phyloP scores from a whole-genome alignment of 495 filamentous ascomycete species.

The Aspergillus sclerotioniger region DNA sequence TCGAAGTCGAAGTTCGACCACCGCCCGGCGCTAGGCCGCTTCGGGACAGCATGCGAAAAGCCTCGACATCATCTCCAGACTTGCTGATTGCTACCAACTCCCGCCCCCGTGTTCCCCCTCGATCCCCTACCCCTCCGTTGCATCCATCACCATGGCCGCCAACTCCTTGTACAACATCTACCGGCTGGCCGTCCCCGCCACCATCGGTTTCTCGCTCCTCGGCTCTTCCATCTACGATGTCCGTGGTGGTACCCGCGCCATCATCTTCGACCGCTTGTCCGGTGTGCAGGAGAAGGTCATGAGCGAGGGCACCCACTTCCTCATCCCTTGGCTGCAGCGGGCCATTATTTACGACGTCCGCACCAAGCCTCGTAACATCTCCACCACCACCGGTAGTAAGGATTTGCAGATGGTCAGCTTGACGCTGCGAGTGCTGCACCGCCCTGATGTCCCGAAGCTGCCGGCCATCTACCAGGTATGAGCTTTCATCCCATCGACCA shows the following conservation, averaged over 20 bases:
- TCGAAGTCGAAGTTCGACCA: slow-evolving; percentile 26
- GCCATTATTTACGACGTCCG: slow-evolving; percentile 97
- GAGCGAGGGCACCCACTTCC: slow-evolving; percentile 96
- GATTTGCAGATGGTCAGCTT: slow-evolving; percentile 99
- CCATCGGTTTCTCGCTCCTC: slow-evolving; percentile 58
- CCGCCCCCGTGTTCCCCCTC: neutral
- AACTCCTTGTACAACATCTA: slow-evolving; percentile 62
- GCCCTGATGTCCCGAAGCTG: slow-evolving; percentile 86
- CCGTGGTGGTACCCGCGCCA: slow-evolving; percentile 85
- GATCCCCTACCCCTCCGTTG: slow-evolving; percentile 12
- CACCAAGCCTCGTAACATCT: slow-evolving; percentile 94
- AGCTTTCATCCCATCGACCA: neutral
- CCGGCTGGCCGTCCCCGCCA: slow-evolving; percentile 67
- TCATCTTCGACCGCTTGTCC: slow-evolving; percentile 94
- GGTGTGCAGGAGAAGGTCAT: slow-evolving; percentile 91
- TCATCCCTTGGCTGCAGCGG: slow-evolving; percentile 93
- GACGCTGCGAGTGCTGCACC: slow-evolving; percentile 91
- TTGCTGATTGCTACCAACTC: too few species aligned
- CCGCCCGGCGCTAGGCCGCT: slow-evolving; percentile 39
- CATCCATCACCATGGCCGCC: slow-evolving; percentile 53
- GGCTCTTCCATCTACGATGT: slow-evolving; percentile 93
- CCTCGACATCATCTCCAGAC: slow-evolving; percentile 27
- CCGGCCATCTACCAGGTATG: slow-evolving; percentile 98
- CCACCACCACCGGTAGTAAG: slow-evolving; percentile 97
- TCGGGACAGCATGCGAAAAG: slow-evolving; percentile 45